phyloP scores from a whole-genome alignment of 1,284 basidiomycete species.

The Malassezia furfur region DNA sequence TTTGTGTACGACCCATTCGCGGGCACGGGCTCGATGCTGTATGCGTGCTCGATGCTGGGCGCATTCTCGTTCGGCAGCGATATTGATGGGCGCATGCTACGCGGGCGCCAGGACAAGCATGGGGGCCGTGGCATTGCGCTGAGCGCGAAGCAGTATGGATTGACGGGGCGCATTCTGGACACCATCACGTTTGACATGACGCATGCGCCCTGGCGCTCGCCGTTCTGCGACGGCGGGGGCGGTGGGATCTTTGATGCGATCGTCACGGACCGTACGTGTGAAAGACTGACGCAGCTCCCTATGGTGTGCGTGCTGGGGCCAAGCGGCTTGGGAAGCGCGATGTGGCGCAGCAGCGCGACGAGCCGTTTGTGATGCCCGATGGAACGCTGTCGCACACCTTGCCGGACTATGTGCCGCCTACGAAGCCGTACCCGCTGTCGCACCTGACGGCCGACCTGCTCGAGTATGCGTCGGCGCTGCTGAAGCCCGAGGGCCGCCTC shows the following conservation, averaged over 20 bases:
- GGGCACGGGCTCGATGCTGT: conserved; percentile 92
- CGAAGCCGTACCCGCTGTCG: conserved; percentile 84
- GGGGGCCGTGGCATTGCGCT: conserved; percentile 58
- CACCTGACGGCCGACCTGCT: conserved; percentile 73
- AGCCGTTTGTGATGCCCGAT: conserved; percentile 43
- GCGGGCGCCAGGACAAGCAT: conserved; percentile 60
- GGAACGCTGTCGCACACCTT: conserved; percentile 27
- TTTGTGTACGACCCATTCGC: conserved; percentile 92
- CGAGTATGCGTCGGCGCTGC: conserved; percentile 67
- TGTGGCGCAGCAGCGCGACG: conserved; percentile 43
- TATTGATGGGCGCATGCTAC: conserved; percentile 93
- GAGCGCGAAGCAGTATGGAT: conserved; percentile 72
- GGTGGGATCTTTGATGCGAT: conserved; percentile 79
- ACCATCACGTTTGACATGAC: conserved; percentile 84
- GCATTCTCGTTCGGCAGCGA: conserved; percentile 82
- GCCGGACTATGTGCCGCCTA: conserved; percentile 56
- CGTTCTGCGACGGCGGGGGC: conserved; percentile 50
- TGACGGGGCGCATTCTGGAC: conserved; percentile 67
- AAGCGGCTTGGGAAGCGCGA: conserved; percentile 72
- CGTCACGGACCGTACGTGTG: conserved; percentile 36
- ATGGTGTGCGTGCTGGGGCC: conserved; percentile 91
- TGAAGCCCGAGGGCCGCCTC: conserved; percentile 75
- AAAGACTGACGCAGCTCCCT: conserved; percentile 49
- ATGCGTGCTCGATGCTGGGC: conserved; percentile 65
- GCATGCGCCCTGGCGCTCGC: conserved; percentile 70